Conservation (phyloP, 2,329 filamentous ascomycete species). For the Apiospora koreana region DNA sequence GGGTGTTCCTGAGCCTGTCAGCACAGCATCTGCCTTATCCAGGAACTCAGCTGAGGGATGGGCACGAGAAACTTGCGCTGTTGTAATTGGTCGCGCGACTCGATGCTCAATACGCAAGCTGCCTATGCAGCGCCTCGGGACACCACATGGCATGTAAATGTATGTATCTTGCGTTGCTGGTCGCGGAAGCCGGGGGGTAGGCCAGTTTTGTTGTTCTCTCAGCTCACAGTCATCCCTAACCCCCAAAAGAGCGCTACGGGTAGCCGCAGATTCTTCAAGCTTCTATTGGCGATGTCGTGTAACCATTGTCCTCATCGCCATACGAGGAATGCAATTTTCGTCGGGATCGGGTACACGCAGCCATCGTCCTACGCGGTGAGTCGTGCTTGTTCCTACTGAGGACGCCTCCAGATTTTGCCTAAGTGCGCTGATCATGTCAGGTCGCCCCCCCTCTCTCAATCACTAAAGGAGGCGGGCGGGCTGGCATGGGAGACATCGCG, state of each 20-base stretch:
- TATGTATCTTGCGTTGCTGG: not conserved
- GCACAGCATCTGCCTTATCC: not conserved
- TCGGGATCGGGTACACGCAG: conserved; percentile 32
- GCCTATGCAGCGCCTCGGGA: conserved; percentile 7
- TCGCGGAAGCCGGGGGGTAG: not conserved
- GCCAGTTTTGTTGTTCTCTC: not conserved
- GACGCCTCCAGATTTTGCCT: not conserved
- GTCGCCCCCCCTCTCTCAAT: conserved; percentile 12
- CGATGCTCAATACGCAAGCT: not conserved
- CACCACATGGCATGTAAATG: not conserved
- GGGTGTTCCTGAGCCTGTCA: not conserved
- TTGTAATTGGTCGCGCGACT: not conserved
- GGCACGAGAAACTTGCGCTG: not conserved
- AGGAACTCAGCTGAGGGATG: not conserved
- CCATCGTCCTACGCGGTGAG: conserved; percentile 25
- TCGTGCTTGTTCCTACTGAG: conserved; percentile 18
- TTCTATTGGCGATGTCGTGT: conserved; percentile 23
- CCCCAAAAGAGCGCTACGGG: conserved; percentile 21
- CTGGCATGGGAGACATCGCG: conserved; percentile 26
- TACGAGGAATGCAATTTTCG: conserved; percentile 34
- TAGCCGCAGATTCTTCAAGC: conserved; percentile 25
- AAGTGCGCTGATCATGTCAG: conserved; percentile 21
- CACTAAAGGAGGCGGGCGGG: conserved; percentile 12
- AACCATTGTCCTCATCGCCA: conserved; percentile 20
- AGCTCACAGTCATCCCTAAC: not conserved